A percentile compares a stretch with the other conserved stretches of the same genome.
Evolutionary conservation across 331 rosid genomes (phyloP).

Genomic region (Quercus phellos): DNA sequence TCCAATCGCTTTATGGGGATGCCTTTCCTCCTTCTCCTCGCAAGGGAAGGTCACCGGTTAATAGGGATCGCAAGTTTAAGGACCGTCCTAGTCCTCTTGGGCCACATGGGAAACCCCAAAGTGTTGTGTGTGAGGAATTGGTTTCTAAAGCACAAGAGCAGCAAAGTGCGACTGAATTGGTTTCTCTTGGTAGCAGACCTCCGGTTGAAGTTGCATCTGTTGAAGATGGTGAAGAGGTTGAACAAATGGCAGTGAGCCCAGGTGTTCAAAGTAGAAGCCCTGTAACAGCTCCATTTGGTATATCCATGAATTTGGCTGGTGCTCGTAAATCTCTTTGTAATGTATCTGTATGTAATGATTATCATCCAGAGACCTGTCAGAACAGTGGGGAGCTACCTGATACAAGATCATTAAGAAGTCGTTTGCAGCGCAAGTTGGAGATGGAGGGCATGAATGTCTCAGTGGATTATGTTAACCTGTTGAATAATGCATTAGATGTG

Average conservation of each 20-base stretch:
- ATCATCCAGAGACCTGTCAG: conserved; percentile 57
- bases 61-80: conserved; percentile 39
- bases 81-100: conserved; percentile 56
- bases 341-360: conserved; percentile 31
- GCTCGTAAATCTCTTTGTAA: conserved; percentile 50
- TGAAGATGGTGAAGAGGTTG: conserved; percentile 98
- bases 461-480: conserved; percentile 60
- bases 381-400: conserved; percentile 64
- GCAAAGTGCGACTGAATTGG: conserved; percentile 86
- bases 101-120: conserved; percentile 55
- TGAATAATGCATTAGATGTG: conserved; percentile 76
- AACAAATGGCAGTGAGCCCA: conserved; percentile 79
- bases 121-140: conserved; percentile 36
- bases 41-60: conserved; percentile 44
- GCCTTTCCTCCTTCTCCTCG: conserved; percentile 40
- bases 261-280: conserved; percentile 86
- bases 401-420: conserved; percentile 55
- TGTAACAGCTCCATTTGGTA: conserved; percentile 86
- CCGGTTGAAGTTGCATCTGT: conserved; percentile 75
- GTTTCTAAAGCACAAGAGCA: conserved; percentile 57
- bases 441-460: conserved; percentile 51
- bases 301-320: conserved; percentile 47
- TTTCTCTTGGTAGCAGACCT: conserved; percentile 92
- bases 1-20: conserved; percentile 44
- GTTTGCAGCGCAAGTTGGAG: conserved; percentile 66